A percentile compares a stretch with the other conserved stretches of the same genome.
Conservation (phyloP, 2,329 filamentous ascomycete species). For the Trichoderma hamatum region DNA sequence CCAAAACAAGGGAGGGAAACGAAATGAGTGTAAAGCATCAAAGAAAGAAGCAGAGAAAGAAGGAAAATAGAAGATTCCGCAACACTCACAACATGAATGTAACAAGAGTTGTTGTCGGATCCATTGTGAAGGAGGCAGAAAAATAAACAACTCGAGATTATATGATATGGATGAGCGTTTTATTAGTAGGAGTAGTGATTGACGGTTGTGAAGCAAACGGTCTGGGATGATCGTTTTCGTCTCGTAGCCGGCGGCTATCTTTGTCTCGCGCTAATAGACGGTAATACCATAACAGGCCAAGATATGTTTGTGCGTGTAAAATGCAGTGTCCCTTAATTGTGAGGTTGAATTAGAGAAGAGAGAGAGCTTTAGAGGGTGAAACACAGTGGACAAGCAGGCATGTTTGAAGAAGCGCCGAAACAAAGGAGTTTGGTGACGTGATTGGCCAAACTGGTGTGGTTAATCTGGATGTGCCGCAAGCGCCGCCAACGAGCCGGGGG, state of each 20-base stretch:
- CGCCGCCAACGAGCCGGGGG: slow-evolving; percentile 24
- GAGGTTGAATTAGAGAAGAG: slow-evolving; percentile 8
- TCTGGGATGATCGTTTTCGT: slow-evolving; percentile 1
- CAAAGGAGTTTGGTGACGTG: slow-evolving; percentile 13
- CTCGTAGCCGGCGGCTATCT: slow-evolving; percentile 18
- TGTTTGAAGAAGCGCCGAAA: slow-evolving; percentile 29
- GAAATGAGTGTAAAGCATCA: slow-evolving; percentile 30
- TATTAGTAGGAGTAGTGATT: slow-evolving; percentile 10
- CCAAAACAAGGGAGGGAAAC: slow-evolving; percentile 28
- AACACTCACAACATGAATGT: slow-evolving; percentile 69
- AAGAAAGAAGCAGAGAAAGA: slow-evolving; percentile 31
- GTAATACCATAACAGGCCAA: slow-evolving; percentile 5
- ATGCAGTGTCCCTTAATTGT: slow-evolving; percentile 11
- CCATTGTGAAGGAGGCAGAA: slow-evolving; percentile 46
- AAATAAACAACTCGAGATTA: background rate
- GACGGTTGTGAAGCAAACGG: background rate
- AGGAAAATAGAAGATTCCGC: slow-evolving; percentile 24
- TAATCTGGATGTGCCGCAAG: slow-evolving; percentile 24
- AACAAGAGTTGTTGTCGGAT: slow-evolving; percentile 66
- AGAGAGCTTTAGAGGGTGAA: slow-evolving; percentile 26
- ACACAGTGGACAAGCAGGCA: slow-evolving; percentile 26
- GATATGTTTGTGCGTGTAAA: background rate
- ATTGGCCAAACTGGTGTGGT: slow-evolving; percentile 27
- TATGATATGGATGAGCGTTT: slow-evolving; percentile 4
- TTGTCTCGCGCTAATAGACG: slow-evolving; percentile 11